Base-by-base conservation (phyloP, 2,329 filamentous ascomycete genomes). In the Trichoderma endophyticum region DNA sequence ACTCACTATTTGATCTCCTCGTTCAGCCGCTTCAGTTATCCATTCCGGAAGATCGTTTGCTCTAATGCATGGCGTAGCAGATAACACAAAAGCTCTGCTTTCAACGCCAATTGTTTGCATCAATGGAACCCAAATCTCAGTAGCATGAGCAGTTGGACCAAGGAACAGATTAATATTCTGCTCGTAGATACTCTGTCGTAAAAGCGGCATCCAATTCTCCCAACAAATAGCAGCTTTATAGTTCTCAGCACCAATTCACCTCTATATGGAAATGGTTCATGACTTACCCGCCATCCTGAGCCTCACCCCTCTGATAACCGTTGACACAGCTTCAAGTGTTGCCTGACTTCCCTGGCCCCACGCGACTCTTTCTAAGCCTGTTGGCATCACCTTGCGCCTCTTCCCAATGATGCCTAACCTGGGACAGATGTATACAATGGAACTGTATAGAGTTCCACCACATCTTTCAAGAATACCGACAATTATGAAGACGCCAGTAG, bases 61-160 rank as follows among this genome's bases (percentile, higher is more conserved):
- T 28, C 48, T 57, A 12, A 67, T 57, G 24, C 64, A 67, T 4
- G 48, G 64, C 2, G 64, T 67, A 6, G 48, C 48, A 8, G 64
- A 67, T n/a, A 57, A 24, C 2, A 67, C 64, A 30, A 67, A 67
- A 7, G 64, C 64, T 1, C 51, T 8, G 48, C 64, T 57, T 18
- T 67, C 64, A 28, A 67, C 28, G 18, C 64, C 32, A 5, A 67
- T 67, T 28, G 48, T 67, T 32, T 67, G 64, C 64, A 67, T 67
- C 28, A 57, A 39, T n/a, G 64, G 64, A 28, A 66, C 48, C 63
- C 64, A 57, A 9, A 67, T 57, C n/a, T 67, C 64, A 6, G 48
- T 67, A 6, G 64, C 64, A 67, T 67, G 64, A 14, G 64, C 64
- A 12, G 30, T 57, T 18, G 32, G 48, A 2, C 64, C 32, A 7